Evolutionary conservation across 192 early-diverging fungal genomes (phyloP).

Genomic region (Umbelopsis sp.): DNA sequence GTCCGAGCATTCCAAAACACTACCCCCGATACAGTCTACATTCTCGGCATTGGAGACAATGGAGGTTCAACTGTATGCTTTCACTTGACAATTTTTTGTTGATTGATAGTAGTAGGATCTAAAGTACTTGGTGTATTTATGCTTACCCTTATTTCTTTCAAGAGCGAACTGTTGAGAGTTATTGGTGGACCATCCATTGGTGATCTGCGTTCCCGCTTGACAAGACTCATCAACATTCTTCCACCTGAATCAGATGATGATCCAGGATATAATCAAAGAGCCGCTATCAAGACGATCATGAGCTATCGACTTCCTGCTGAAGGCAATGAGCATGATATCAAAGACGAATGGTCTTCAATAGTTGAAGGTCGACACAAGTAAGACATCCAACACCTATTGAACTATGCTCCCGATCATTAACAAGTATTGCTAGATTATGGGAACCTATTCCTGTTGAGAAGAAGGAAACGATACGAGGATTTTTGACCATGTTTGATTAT

Average conservation of each 20-base stretch:
- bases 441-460: conserved; percentile 53
- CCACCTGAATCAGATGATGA: conserved; percentile 23
- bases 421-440: conserved; percentile 42
- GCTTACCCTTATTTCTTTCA: conserved; percentile 32
- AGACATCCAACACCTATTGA: background rate
- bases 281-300: conserved; percentile 68
- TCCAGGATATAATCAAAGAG: conserved; percentile 48
- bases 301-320: conserved; percentile 67
- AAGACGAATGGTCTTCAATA: conserved; percentile 71
- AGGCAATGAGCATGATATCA: conserved; percentile 56
- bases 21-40: conserved; percentile 65
- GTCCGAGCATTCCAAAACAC: conserved; percentile 56
- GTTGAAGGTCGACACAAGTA: conserved; percentile 75
- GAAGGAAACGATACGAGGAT: conserved; percentile 72
- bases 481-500: conserved; percentile 68
- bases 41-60: conserved; percentile 77
- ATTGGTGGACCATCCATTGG: conserved; percentile 79
- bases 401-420: background rate
- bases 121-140: background rate
- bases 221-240: conserved; percentile 64
- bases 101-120: background rate
- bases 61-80: conserved; percentile 54
- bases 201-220: conserved; percentile 66
- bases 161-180: conserved; percentile 70
- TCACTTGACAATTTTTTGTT: conserved; percentile 7